Evolutionary conservation across 257 asterid species (phyloP).

Genomic region (Handroanthus guayacan): DNA sequence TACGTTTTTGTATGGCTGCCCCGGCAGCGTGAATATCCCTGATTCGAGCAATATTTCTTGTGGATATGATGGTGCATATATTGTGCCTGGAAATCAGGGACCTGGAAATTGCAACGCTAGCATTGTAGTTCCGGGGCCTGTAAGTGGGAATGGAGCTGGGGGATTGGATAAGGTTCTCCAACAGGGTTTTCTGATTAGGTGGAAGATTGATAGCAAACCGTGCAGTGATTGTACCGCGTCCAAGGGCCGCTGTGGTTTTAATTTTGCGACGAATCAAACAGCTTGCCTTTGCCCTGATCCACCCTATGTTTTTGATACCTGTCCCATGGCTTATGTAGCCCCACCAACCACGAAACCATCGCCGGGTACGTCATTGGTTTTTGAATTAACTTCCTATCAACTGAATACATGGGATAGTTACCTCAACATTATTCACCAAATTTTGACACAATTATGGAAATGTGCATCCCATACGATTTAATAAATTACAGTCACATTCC

Average conservation of each 20-base stretch:
- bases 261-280: conserved; percentile 38
- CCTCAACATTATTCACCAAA: no score
- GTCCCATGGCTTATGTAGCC: conserved; percentile 30
- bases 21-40: background rate
- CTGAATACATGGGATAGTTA: background rate
- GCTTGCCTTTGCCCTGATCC: conserved; percentile 60
- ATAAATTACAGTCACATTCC: no score
- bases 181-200: conserved; percentile 59
- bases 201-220: conserved; percentile 47
- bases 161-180: conserved; percentile 43
- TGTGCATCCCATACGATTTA: no score
- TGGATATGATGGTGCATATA: conserved; percentile 34
- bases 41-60: conserved; percentile 35
- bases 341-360: conserved; percentile 21
- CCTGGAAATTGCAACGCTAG: conserved; percentile 51
- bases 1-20: conserved; percentile 55
- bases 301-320: conserved; percentile 45
- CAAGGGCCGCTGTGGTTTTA: conserved; percentile 62
- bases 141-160: background rate
- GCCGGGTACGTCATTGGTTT: conserved; percentile 13
- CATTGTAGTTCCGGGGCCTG: conserved; percentile 55
- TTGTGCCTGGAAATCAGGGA: conserved; percentile 48
- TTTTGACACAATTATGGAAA: no score
- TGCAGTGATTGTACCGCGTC: conserved; percentile 59
- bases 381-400: background rate